phyloP scores from a whole-genome alignment of 2,329 filamentous ascomycete species.

The Colletotrichum tamarilloi region DNA sequence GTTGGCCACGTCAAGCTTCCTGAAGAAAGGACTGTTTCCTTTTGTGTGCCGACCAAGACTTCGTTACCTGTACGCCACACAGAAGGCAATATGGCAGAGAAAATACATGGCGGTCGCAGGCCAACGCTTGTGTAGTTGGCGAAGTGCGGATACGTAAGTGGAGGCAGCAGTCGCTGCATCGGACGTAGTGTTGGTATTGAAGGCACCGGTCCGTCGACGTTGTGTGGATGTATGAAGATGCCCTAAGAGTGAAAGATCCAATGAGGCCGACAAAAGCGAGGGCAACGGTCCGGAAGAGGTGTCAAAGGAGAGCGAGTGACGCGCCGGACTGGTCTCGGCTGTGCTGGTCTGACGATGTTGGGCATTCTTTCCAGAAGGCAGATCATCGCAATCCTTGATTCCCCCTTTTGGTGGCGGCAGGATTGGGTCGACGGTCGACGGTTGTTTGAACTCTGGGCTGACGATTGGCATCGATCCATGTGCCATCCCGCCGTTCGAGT shows the following conservation, averaged over 20 bases:
- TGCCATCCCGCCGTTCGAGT: slow-evolving; percentile 10
- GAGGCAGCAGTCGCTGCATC: slow-evolving; percentile 2
- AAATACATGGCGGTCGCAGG: slow-evolving; percentile 28
- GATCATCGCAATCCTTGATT: slow-evolving; percentile 1
- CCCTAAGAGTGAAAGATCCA: background rate
- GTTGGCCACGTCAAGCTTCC: background rate
- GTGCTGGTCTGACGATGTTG: slow-evolving; percentile 23
- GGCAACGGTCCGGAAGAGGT: background rate
- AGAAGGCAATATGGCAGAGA: background rate
- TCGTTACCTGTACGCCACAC: background rate
- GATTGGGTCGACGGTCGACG: slow-evolving; percentile 2
- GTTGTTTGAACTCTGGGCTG: slow-evolving; percentile 9
- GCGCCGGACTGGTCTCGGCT: slow-evolving; percentile 32
- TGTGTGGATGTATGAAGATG: background rate
- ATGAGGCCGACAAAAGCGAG: background rate
- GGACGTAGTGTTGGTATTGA: background rate
- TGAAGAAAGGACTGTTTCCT: slow-evolving; percentile 3
- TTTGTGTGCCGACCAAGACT: slow-evolving; percentile 15
- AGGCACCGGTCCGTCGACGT: background rate
- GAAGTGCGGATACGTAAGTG: background rate
- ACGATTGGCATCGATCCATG: slow-evolving; percentile 7
- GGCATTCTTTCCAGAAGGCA: slow-evolving; percentile 28
- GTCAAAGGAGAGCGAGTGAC: slow-evolving; percentile 27
- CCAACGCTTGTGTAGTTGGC: slow-evolving; percentile 4
- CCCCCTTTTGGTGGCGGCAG: slow-evolving; percentile 13